Base-by-base conservation (phyloP, 1,139 yeast species). In the Geotrichum phurueaensis region DNA sequence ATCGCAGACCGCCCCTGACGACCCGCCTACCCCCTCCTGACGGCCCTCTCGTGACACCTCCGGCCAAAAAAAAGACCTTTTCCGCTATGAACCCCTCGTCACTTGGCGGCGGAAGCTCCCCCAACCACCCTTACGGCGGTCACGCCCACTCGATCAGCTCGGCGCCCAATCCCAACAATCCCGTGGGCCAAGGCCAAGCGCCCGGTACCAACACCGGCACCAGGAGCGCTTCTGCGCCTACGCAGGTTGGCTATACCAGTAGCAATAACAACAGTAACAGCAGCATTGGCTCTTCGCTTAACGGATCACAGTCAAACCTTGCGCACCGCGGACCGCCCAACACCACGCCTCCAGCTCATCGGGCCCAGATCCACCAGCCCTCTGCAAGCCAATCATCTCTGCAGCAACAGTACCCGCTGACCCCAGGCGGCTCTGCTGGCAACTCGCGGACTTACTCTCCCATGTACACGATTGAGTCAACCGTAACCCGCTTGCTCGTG, bases 401-500 rank as follows among this genome's bases (percentile, higher is more conserved):
- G 47, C 47, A 39, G 47, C 47, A n/a, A 10, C 47, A 39, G 47
- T 39, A 39, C 22, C 45, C 53, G 15, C 54, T 33, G 22, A 50
- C 27, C 13, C 54, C 27, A 9, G 31, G 18, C 27, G 54, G 52
- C 25, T 29, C 45, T 31, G 50, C 33, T 18, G 18, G 36, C 47
- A 53, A 23, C 36, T 10, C 9, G 15, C 43, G 45, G 29, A 31
- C 49, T 6, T 31, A 51, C 29, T 58, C 61, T 12, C 61, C 61
- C 1, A 75, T 83, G 75, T 81, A 82, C 67, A 86, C 94, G 18
- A 86, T 89, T 55, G 97, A 90, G 69, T 84, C 91, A 5, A 85
- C 94, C 64, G 96, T 89, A 2, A 89, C 96, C 0, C 79, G 90
- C 63, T 79, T 92, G 27, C 78, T 95, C 58, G 94, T 92, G 39